phyloP scores from a whole-genome alignment of 345 rosid species.

The Gossypium ekmanianum region DNA sequence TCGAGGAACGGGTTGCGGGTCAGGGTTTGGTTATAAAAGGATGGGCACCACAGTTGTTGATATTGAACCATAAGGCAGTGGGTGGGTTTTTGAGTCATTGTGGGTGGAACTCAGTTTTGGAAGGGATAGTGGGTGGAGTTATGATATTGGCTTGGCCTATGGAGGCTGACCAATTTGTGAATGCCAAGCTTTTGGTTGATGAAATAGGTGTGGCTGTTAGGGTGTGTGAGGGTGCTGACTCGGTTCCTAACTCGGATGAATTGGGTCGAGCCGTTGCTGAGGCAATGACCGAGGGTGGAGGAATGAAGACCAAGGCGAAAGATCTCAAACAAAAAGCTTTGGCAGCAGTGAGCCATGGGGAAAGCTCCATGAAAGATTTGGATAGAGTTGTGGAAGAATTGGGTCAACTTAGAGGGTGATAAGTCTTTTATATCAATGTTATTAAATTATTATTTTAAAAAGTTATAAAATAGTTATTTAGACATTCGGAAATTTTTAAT shows the following conservation, averaged over 20 bases:
- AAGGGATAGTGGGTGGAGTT: conserved; percentile 46
- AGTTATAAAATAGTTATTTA: no score
- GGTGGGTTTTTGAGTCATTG: conserved; percentile 69
- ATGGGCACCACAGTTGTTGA: conserved; percentile 56
- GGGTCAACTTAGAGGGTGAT: background rate
- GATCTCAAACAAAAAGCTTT: conserved; percentile 31
- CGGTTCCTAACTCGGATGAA: conserved; percentile 54
- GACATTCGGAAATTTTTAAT: no score
- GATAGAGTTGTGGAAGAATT: conserved; percentile 35
- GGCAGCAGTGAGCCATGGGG: conserved; percentile 39
- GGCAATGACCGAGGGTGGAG: conserved; percentile 19
- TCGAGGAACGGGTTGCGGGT: conserved; percentile 35
- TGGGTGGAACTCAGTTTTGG: conserved; percentile 72
- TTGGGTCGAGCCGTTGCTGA: conserved; percentile 31
- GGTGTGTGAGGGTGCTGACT: conserved; percentile 36
- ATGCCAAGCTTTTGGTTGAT: conserved; percentile 50
- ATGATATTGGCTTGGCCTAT: conserved; percentile 64
- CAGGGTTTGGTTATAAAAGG: conserved; percentile 42
- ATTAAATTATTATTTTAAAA: no score
- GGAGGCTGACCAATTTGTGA: conserved; percentile 65
- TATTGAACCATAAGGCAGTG: conserved; percentile 51
- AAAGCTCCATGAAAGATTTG: conserved; percentile 40
- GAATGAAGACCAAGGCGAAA: conserved; percentile 25
- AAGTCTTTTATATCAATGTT: no score
- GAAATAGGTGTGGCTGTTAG: conserved; percentile 46